phyloP scores from a whole-genome alignment of 768 basidiomycete species.

The Neoboletus brunneissimus region DNA sequence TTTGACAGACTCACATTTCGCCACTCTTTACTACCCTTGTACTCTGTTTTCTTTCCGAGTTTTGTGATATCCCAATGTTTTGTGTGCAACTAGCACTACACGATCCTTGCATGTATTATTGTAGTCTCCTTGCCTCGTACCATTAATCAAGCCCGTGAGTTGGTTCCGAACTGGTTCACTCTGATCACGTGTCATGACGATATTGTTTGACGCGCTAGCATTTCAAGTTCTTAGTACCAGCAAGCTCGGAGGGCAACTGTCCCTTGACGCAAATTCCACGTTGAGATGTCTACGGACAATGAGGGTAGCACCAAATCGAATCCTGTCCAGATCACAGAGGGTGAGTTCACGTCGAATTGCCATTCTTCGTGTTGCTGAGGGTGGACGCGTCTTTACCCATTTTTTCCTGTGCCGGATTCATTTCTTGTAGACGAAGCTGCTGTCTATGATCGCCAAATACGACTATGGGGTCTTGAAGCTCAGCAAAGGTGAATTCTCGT shows the following conservation, averaged over 20 bases:
- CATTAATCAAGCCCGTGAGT: background rate
- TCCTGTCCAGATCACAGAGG: slow-evolving; percentile 62
- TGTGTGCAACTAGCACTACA: background rate
- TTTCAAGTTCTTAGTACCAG: background rate
- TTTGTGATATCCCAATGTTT: slow-evolving; percentile 2
- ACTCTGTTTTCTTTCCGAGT: background rate
- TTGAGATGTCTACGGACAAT: slow-evolving; percentile 19
- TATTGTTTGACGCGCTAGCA: background rate
- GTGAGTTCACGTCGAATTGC: slow-evolving; percentile 37
- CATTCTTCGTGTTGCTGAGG: background rate
- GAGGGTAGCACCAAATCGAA: slow-evolving; percentile 35
- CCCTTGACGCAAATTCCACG: background rate
- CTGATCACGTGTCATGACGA: slow-evolving; percentile 18
- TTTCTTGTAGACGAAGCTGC: slow-evolving; percentile 57
- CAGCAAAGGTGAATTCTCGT: slow-evolving; percentile 72
- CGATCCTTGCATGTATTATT: background rate
- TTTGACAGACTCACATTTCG: slow-evolving; percentile 6
- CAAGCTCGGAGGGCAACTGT: background rate
- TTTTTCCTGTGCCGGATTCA: background rate
- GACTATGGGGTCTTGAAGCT: slow-evolving; percentile 97
- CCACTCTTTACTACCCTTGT: background rate
- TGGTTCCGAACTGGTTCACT: background rate
- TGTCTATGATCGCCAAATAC: slow-evolving; percentile 94
- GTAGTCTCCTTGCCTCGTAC: background rate
- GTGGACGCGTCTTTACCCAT: background rate